Conservation (phyloP, 1,284 basidiomycete species). For the Microbotryum violaceum region DNA sequence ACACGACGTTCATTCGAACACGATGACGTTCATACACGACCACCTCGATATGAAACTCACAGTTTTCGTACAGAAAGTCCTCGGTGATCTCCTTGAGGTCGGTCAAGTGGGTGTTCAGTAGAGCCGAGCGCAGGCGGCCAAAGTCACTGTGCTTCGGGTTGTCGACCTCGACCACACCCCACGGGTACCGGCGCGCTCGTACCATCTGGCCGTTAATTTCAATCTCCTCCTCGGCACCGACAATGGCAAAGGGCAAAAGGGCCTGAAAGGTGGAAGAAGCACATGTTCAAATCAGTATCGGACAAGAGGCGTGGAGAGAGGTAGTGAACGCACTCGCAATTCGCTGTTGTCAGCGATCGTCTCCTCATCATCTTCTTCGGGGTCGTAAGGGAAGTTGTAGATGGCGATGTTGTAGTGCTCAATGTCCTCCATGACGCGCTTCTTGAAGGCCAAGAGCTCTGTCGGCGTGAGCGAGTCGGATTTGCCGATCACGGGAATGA, state of each 20-base stretch:
- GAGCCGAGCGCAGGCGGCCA: conserved; percentile 76
- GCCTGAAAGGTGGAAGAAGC: conserved; percentile 46
- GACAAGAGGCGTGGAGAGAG: background rate
- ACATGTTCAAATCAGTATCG: background rate
- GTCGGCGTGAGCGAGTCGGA: conserved; percentile 87
- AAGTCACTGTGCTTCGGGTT: conserved; percentile 99
- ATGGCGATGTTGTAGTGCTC: conserved; percentile 97
- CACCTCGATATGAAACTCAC: background rate
- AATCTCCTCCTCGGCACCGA: conserved; percentile 95
- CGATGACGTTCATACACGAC: background rate
- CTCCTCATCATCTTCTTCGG: conserved; percentile 97
- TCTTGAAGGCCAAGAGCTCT: conserved; percentile 92
- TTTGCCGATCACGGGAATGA: conserved; percentile 98
- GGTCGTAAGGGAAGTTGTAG: conserved; percentile 99
- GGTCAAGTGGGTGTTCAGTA: conserved; percentile 86
- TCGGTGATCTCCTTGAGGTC: conserved; percentile 75
- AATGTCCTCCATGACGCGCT: conserved; percentile 99
- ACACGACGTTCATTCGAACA: too few relatives aligned
- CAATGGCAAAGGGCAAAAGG: conserved; percentile 90
- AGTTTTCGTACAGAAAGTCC: conserved; percentile 57
- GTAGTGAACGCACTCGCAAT: conserved; percentile 56
- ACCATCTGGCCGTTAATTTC: conserved; percentile 85
- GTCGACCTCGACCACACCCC: conserved; percentile 98
- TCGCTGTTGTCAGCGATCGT: conserved; percentile 97
- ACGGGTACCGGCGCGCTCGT: conserved; percentile 90